Evolutionary conservation across 2,329 filamentous ascomycete species (phyloP), one percentile per base, ranked within the genome.

Genomic region (Intubia oerlemansii): DNA sequence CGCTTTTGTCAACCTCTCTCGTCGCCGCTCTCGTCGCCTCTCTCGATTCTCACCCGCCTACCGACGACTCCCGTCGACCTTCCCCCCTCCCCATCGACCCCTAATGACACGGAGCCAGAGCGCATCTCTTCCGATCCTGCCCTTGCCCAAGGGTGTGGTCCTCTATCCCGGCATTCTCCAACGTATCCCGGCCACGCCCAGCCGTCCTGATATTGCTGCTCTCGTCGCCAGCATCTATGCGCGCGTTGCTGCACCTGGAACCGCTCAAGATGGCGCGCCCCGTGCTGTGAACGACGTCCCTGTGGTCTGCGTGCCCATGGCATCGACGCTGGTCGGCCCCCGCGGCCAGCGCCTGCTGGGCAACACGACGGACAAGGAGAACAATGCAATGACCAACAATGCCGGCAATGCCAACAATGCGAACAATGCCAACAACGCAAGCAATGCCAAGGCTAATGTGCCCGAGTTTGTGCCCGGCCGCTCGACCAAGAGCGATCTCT

Each of bases 171-270:
- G 82, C 36, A 70, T 84, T 32, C 71, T 84, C 28, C 66, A 91
- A 41, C 76, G 84, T 41, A 77, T 95, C 38, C 71, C 80, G 31
- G 74, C 93, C 29, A 69, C 74, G 23, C 72, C 62, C 21, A 62
- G 74, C 49, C 79, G 85, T 29, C 71, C 80, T 39, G 88, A 95
- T 50, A 75, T 95, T 39, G 75, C 81, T 30, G 78, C 85, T 28
- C 66, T 95, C 25, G 69, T 98, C 32, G 78, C 82, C 13, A 73
- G 75, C 40, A 67, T 92, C 34, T 85, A 91, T 51, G 77, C 77
- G 42, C 70, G 72, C 40, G 72, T 73, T 17, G 61, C 76, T 17
- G 27, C 28, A 11, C 17, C 25, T 19, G 17, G 24, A 15, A 12
- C 28, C 23, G 73, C n/a, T n/a, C n/a, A n/a, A n/a, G n/a, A 71